Evolutionary conservation across 768 basidiomycete species (phyloP).

Genomic region (Holtermanniella nyarrowii): DNA sequence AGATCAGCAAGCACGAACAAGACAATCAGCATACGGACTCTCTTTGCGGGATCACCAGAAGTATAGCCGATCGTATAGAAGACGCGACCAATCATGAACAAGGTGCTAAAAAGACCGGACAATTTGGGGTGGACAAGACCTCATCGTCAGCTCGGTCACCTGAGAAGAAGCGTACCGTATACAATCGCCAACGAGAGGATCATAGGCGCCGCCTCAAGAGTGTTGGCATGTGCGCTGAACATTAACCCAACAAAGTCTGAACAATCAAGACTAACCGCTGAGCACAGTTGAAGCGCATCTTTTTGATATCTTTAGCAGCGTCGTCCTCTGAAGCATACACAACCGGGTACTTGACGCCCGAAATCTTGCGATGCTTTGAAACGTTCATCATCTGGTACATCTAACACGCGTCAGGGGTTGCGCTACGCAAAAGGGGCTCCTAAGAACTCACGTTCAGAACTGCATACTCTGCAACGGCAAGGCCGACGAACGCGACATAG

Average conservation of each 20-base stretch:
- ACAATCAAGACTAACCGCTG: neutral
- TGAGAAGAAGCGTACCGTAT: neutral
- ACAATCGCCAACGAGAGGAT: constrained; percentile 13
- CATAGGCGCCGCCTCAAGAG: constrained; percentile 25
- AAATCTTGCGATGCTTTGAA: constrained; percentile 14
- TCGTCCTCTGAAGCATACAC: constrained; percentile 27
- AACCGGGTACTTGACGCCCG: constrained; percentile 27
- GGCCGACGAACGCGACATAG: constrained; percentile 21
- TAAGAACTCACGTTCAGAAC: constrained; percentile 18
- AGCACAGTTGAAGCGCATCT: constrained; percentile 9
- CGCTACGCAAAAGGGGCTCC: neutral
- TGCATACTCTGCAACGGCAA: constrained; percentile 13
- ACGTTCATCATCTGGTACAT: constrained; percentile 17
- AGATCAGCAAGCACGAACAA: no score
- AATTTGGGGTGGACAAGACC: no score
- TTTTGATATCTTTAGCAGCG: constrained; percentile 26
- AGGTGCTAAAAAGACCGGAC: no score
- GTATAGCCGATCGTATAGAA: neutral
- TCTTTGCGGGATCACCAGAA: neutral
- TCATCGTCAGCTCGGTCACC: no score
- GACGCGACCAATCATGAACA: neutral
- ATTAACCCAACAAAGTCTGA: constrained; percentile 4
- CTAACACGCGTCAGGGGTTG: constrained; percentile 4
- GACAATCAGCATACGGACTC: neutral
- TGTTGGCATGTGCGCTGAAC: constrained; percentile 22